A percentile compares a stretch with the other conserved stretches of the same genome.
These are phyloP conservation scores for Dysphania ambrosioides DNA, from an alignment of 148 eudicot genomes.

Conservation along the genomic window DNA sequence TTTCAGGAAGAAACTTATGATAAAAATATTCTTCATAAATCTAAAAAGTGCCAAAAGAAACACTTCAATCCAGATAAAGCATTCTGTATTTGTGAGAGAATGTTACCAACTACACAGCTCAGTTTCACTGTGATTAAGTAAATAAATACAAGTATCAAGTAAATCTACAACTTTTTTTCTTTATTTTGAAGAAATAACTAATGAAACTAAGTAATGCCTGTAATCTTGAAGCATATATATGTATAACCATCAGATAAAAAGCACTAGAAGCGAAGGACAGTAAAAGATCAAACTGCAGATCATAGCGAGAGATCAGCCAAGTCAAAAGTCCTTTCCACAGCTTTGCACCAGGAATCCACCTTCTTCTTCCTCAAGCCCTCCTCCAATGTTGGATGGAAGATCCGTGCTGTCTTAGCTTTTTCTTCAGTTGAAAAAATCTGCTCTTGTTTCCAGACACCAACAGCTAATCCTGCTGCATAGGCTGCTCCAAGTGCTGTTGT, in stretches of 20 bases:
- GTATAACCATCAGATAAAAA: slow-evolving; percentile 1
- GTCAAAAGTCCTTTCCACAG: slow-evolving; percentile 72
- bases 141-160: background rate
- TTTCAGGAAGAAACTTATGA: no score
- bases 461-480: slow-evolving; percentile 95
- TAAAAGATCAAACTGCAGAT: slow-evolving; percentile 7
- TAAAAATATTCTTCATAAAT: no score
- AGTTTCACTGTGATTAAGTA: no score
- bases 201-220: slow-evolving; percentile 8
- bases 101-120: background rate
- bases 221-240: slow-evolving; percentile 14
- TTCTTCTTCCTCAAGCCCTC: slow-evolving; percentile 73
- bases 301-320: slow-evolving; percentile 91
- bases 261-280: background rate
- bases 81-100: background rate
- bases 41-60: no score
- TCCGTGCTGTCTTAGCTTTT: slow-evolving; percentile 53
- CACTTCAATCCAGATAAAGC: slow-evolving; percentile 2
- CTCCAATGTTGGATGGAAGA: slow-evolving; percentile 47
- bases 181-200: no score
- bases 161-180: no score
- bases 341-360: slow-evolving; percentile 92
- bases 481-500: slow-evolving; percentile 98
- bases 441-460: slow-evolving; percentile 80
- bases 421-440: slow-evolving; percentile 64